Conservation (phyloP, 768 basidiomycete species). For the Tulasnella sp. region DNA sequence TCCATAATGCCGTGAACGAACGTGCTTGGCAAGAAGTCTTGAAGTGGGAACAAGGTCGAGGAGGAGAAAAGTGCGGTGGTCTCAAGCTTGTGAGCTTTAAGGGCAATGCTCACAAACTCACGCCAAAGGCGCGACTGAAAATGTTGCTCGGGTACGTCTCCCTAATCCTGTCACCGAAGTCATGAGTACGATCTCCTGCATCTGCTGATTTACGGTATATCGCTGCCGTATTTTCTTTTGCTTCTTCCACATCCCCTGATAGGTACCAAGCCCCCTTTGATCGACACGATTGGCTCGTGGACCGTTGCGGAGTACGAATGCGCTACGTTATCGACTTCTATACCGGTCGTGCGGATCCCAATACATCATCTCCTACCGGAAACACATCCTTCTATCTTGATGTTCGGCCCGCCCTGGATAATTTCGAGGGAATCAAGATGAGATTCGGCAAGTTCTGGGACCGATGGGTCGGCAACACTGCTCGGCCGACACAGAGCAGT, state of each 20-base stretch:
- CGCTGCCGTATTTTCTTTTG: conserved; percentile 16
- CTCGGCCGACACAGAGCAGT: conserved; percentile 10
- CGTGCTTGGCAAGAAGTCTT: conserved; percentile 77
- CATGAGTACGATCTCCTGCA: conserved; percentile 3
- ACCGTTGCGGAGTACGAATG: conserved; percentile 80
- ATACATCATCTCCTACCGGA: conserved; percentile 34
- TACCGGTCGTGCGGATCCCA: conserved; percentile 53
- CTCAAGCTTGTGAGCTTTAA: conserved; percentile 82
- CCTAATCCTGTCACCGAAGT: neutral
- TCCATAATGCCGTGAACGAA: conserved; percentile 99
- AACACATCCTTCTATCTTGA: conserved; percentile 87
- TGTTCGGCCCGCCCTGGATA: conserved; percentile 87
- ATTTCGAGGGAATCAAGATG: conserved; percentile 88
- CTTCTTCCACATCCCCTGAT: conserved; percentile 13
- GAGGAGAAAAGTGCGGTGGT: conserved; percentile 75
- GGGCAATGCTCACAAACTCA: conserved; percentile 73
- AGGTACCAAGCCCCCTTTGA: conserved; percentile 96
- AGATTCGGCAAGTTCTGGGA: conserved; percentile 53
- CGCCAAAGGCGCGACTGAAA: conserved; percentile 72
- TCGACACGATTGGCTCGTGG: conserved; percentile 93
- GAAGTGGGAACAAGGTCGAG: conserved; percentile 74
- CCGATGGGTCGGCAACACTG: conserved; percentile 29
- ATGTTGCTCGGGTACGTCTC: conserved; percentile 74
- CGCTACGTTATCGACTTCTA: conserved; percentile 99
- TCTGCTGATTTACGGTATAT: neutral